These are phyloP conservation scores for Lichtheimia ramosa DNA, from an alignment of 371 early-diverging fungal genomes.

Conservation along the genomic window DNA sequence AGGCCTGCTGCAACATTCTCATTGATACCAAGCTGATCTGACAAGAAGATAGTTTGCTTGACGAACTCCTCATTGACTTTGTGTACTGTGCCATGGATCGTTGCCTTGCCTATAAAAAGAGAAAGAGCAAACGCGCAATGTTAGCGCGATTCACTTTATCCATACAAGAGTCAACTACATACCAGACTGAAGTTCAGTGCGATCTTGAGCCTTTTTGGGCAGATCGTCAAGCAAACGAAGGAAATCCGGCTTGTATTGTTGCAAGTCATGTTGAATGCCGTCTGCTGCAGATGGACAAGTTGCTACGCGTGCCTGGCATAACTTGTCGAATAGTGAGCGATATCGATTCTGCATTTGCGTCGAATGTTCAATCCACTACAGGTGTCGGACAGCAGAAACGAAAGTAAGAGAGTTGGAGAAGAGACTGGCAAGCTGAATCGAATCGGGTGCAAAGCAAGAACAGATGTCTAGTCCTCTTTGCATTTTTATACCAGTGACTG, in stretches of 20 bases:
- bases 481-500: too few species aligned
- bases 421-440: too few species aligned
- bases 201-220: conserved; percentile 47
- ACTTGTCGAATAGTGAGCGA: conserved; percentile 23
- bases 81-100: conserved; percentile 52
- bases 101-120: conserved; percentile 32
- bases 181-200: conserved; percentile 53
- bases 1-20: conserved; percentile 78
- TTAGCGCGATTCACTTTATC: not conserved
- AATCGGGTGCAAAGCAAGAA: too few species aligned
- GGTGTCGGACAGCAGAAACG: too few species aligned
- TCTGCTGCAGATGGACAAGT: conserved; percentile 18
- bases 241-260: conserved; percentile 37
- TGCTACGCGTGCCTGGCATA: conserved; percentile 34
- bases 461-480: too few species aligned
- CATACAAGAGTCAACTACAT: conserved; percentile 2
- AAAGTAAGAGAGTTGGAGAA: too few species aligned
- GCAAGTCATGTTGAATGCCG: conserved; percentile 22
- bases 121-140: not conserved
- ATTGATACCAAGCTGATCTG: conserved; percentile 80
- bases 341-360: not conserved
- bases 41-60: conserved; percentile 63
- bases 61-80: conserved; percentile 74
- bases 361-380: too few species aligned
- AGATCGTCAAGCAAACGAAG: conserved; percentile 46